Evolutionary conservation across 2,329 filamentous ascomycete genomes (phyloP).

Genomic region (Cadophora sp.): DNA sequence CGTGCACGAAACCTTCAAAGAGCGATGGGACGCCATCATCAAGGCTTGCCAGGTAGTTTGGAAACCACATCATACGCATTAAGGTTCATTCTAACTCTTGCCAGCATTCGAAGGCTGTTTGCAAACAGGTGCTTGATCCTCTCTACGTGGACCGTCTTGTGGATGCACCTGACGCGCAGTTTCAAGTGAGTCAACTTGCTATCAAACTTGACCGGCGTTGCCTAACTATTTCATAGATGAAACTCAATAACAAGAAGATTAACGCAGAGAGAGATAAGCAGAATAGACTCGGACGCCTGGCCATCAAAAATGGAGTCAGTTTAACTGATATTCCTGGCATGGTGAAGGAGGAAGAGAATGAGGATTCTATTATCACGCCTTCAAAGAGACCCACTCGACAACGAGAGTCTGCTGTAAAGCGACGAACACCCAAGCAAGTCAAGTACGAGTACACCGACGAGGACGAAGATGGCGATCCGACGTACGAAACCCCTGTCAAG

Average conservation of each 20-base stretch:
- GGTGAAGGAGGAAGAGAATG: not conserved
- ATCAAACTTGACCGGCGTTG: too few relatives aligned
- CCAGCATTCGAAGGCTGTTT: slow-evolving; percentile 36
- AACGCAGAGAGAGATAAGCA: slow-evolving; percentile 38
- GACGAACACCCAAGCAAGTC: not conserved
- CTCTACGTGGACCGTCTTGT: slow-evolving; percentile 34
- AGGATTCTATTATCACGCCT: not conserved
- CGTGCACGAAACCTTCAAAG: slow-evolving; percentile 19
- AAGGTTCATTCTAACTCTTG: slow-evolving; percentile 11
- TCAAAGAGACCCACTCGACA: not conserved
- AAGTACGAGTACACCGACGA: not conserved
- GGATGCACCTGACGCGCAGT: slow-evolving; percentile 32
- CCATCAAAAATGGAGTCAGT: slow-evolving; percentile 21
- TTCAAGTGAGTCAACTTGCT: slow-evolving; percentile 31
- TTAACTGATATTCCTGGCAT: slow-evolving; percentile 1
- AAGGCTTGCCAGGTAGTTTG: slow-evolving; percentile 27
- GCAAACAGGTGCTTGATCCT: slow-evolving; percentile 39
- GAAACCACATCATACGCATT: not conserved
- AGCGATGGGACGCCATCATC: slow-evolving; percentile 28
- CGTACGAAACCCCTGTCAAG: slow-evolving; percentile 12
- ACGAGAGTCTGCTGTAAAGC: not conserved
- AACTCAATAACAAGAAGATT: slow-evolving; percentile 38
- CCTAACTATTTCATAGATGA: slow-evolving; percentile 31
- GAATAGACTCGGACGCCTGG: slow-evolving; percentile 36
- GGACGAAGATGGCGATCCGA: not conserved